Percentiles rank a stretch among this genome's conserved stretches.
These are phyloP conservation scores for Helichrysum umbraculigerum DNA, from an alignment of 129 eudicot genomes.

Conservation along the genomic window DNA sequence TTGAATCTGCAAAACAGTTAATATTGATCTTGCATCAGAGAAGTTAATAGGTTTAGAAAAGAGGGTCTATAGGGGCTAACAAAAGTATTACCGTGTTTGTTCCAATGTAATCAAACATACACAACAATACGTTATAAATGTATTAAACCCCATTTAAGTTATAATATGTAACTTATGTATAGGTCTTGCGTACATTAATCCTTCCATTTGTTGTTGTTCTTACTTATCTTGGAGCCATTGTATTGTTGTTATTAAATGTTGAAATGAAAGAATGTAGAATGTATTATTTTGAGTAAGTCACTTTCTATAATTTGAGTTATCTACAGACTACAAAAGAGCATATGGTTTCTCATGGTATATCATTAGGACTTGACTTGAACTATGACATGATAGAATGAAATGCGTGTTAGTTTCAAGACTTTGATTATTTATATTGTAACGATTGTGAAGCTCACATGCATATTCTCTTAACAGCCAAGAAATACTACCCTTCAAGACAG, in stretches of 20 bases:
- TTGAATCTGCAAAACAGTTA: not conserved
- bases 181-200: not conserved
- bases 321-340: not conserved
- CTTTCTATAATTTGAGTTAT: not conserved
- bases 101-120: not conserved
- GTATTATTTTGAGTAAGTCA: not conserved
- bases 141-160: not conserved
- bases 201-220: not conserved
- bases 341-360: not conserved
- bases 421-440: not conserved
- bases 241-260: not conserved
- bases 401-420: not conserved
- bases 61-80: not conserved
- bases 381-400: not conserved
- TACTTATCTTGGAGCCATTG: not conserved
- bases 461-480: conserved; percentile 57
- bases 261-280: not conserved
- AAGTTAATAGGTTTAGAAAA: not conserved
- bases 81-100: not conserved
- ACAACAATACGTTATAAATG: not conserved
- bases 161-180: not conserved
- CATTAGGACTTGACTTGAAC: not conserved
- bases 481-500: conserved; percentile 91
- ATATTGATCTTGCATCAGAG: not conserved
- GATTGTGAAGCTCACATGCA: conserved; percentile 22